Conservation (phyloP, 192 early-diverging fungal species). For the Coemansia sp. region DNA sequence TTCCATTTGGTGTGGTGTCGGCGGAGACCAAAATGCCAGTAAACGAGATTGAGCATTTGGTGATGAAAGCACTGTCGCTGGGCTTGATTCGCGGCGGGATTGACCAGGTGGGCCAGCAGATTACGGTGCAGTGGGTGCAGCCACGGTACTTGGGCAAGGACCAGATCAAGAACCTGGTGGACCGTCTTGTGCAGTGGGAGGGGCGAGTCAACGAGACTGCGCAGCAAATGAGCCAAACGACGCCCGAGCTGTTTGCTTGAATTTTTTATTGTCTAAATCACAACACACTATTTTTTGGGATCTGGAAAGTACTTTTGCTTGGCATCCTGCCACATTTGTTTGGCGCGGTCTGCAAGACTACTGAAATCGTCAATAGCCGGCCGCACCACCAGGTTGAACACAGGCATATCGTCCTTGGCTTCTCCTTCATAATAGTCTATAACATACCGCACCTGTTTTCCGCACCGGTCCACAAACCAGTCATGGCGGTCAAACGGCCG, state of each 20-base stretch:
- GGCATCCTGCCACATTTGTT: constrained; percentile 56
- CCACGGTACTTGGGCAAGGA: constrained; percentile 89
- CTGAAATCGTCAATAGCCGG: constrained; percentile 82
- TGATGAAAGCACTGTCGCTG: constrained; percentile 96
- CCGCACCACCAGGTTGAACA: constrained; percentile 90
- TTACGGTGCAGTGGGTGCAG: constrained; percentile 95
- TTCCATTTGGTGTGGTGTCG: constrained; percentile 80
- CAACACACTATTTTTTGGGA: too few species aligned
- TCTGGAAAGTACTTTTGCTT: constrained; percentile 32
- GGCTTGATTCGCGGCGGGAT: constrained; percentile 90
- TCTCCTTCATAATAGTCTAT: constrained; percentile 93
- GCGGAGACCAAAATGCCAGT: constrained; percentile 63
- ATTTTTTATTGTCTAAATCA: not conserved
- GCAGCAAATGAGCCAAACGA: constrained; percentile 37
- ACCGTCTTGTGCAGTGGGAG: constrained; percentile 84
- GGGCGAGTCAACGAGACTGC: constrained; percentile 64
- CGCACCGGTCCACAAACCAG: constrained; percentile 91
- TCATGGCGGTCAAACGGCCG: constrained; percentile 97
- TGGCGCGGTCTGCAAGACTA: constrained; percentile 62
- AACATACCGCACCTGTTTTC: constrained; percentile 87
- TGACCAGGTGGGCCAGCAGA: constrained; percentile 89
- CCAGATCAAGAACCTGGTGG: constrained; percentile 82
- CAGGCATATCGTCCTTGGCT: constrained; percentile 70
- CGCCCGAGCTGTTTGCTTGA: constrained; percentile 49
- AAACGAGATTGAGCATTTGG: constrained; percentile 85